Percentiles rank a stretch among this genome's conserved stretches.
Evolutionary conservation across 257 asterid genomes (phyloP).

Genomic region (Ajuga chamaepitys): DNA sequence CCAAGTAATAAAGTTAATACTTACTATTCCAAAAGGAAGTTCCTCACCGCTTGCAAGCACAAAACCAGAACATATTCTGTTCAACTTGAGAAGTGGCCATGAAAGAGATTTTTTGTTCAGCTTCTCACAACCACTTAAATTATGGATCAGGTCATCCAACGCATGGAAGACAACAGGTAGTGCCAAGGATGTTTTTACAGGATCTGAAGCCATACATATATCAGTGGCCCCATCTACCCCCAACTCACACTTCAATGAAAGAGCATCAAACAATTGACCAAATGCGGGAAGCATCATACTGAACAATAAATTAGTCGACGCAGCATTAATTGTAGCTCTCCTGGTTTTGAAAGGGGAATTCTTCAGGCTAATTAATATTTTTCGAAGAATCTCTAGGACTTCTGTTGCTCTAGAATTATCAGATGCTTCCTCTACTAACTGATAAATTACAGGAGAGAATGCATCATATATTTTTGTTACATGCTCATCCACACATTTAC

Average conservation of each 20-base stretch:
- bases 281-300: slow-evolving; percentile 29
- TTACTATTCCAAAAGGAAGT: slow-evolving; percentile 94
- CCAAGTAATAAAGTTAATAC: slow-evolving; percentile 24
- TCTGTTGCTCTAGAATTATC: slow-evolving; percentile 45
- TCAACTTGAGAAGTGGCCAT: slow-evolving; percentile 87
- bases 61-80: slow-evolving; percentile 72
- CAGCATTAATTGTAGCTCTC: slow-evolving; percentile 46
- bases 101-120: slow-evolving; percentile 46
- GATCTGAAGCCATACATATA: slow-evolving; percentile 62
- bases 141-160: slow-evolving; percentile 64
- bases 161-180: slow-evolving; percentile 88
- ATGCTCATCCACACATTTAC: slow-evolving; percentile 76
- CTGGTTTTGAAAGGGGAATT: slow-evolving; percentile 70
- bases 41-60: slow-evolving; percentile 97
- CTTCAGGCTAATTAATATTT: slow-evolving; percentile 50
- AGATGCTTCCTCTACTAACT: slow-evolving; percentile 42
- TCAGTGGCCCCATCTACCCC: slow-evolving; percentile 37
- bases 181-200: slow-evolving; percentile 71
- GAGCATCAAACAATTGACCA: slow-evolving; percentile 60
- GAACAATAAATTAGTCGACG: slow-evolving; percentile 30
- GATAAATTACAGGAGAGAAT: slow-evolving; percentile 45
- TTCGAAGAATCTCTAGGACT: slow-evolving; percentile 39
- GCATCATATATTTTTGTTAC: slow-evolving; percentile 71
- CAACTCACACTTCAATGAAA: slow-evolving; percentile 52
- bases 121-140: slow-evolving; percentile 32